Evolutionary conservation across 805 yeast species (phyloP).

Genomic region (Zygosaccharomyces gambellarensis): DNA sequence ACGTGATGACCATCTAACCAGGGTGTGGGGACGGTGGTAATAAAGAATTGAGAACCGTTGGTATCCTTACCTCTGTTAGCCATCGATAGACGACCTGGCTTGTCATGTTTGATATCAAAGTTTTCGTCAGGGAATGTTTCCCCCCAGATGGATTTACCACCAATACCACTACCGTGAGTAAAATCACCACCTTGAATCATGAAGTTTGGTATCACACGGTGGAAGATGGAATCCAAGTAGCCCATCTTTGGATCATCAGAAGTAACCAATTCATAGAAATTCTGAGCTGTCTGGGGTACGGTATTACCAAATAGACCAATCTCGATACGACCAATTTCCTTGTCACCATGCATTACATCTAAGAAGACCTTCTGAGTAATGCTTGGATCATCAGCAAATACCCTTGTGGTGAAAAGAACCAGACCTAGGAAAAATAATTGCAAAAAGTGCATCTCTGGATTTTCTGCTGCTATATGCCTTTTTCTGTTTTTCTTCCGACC

Average conservation of each 20-base stretch:
- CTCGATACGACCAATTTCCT: constrained; percentile 71
- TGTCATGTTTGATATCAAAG: constrained; percentile 61
- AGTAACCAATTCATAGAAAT: constrained; percentile 73
- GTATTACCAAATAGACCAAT: constrained; percentile 84
- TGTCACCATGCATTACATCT: constrained; percentile 77
- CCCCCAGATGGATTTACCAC: constrained; percentile 91
- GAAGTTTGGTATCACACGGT: constrained; percentile 88
- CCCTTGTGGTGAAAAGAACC: constrained; percentile 13
- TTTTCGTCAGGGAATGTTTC: constrained; percentile 68
- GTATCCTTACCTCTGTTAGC: constrained; percentile 76
- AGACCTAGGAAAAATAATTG: constrained; percentile 15
- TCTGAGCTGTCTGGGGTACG: constrained; percentile 84
- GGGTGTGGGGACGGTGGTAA: constrained; percentile 73
- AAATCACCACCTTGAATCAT: constrained; percentile 98
- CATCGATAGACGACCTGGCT: constrained; percentile 68
- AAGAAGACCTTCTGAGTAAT: constrained; percentile 80
- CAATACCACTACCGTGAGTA: constrained; percentile 92
- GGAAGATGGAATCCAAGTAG: constrained; percentile 60
- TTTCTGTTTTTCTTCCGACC: background rate
- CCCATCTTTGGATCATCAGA: constrained; percentile 69
- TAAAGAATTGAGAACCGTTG: constrained; percentile 93
- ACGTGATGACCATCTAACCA: constrained; percentile 96
- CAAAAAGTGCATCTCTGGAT: constrained; percentile 10
- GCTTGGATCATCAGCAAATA: constrained; percentile 29
- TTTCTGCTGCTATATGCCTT: background rate